A percentile compares a stretch with the other conserved stretches of the same genome.
Conservation (phyloP, 2,329 filamentous ascomycete genomes). For the Talaromyces rugulosus region DNA sequence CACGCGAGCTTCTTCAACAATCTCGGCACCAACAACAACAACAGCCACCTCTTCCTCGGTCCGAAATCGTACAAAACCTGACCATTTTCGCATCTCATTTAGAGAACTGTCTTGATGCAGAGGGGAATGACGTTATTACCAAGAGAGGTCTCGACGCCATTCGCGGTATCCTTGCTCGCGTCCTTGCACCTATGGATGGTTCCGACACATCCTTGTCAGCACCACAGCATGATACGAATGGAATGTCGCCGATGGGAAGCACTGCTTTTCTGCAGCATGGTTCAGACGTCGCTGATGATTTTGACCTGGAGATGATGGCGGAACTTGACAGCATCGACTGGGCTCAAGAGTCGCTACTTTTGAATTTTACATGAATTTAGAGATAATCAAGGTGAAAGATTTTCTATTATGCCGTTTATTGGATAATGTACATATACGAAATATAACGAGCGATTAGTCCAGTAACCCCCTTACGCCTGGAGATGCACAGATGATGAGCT, state of each 20-base stretch:
- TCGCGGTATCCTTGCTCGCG: neutral
- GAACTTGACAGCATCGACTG: neutral
- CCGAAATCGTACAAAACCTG: constrained; percentile 2
- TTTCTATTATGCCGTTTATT: neutral
- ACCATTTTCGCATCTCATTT: constrained; percentile 2
- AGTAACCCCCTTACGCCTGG: neutral
- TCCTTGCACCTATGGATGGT: neutral
- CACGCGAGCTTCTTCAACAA: constrained; percentile 1
- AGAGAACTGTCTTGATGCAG: neutral
- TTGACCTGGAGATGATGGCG: neutral
- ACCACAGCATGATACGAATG: neutral
- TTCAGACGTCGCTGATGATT: neutral
- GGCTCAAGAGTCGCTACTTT: neutral
- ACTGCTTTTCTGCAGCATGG: neutral
- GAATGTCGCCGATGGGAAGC: neutral
- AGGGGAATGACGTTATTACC: neutral
- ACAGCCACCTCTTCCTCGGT: neutral
- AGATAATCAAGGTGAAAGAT: neutral
- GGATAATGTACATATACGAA: neutral
- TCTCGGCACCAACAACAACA: neutral
- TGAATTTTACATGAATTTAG: neutral
- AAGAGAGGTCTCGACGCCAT: neutral
- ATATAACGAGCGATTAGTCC: neutral
- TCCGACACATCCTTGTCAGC: neutral
- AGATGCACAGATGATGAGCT: neutral